These are phyloP conservation scores for Podospora pseudopauciseta DNA, from an alignment of 495 filamentous ascomycete species.

Conservation along the genomic window DNA sequence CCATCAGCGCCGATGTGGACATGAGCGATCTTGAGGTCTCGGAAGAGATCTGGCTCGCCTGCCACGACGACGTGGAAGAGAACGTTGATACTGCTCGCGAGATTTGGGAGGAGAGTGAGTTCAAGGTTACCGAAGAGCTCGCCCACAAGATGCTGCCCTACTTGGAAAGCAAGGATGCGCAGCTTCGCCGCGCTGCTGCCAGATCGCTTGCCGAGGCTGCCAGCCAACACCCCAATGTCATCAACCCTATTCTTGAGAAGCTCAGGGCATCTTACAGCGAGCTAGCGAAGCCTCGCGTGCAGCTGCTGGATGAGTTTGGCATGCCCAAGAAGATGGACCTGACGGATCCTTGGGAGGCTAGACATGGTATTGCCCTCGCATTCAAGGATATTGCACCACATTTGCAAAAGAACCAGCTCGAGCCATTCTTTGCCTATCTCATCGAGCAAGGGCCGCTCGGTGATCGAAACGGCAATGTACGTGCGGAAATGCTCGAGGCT, in stretches of 20 bases:
- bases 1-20: slow-evolving; percentile 85
- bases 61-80: slow-evolving; percentile 85
- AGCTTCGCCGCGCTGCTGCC: slow-evolving; percentile 79
- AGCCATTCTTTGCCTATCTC: slow-evolving; percentile 75
- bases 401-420: slow-evolving; percentile 65
- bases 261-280: slow-evolving; percentile 68
- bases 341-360: slow-evolving; percentile 81
- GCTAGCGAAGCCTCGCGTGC: slow-evolving; percentile 73
- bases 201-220: slow-evolving; percentile 74
- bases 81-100: slow-evolving; percentile 77
- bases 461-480: slow-evolving; percentile 70
- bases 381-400: slow-evolving; percentile 72
- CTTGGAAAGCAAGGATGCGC: slow-evolving; percentile 68
- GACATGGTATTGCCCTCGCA: slow-evolving; percentile 82
- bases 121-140: slow-evolving; percentile 61
- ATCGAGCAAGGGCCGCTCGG: slow-evolving; percentile 80
- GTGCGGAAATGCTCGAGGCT: slow-evolving; percentile 89
- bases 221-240: slow-evolving; percentile 46
- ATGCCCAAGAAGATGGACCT: slow-evolving; percentile 84
- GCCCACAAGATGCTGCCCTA: slow-evolving; percentile 70
- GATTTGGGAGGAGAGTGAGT: slow-evolving; percentile 92
- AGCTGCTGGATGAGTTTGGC: slow-evolving; percentile 83
- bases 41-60: slow-evolving; percentile 88
- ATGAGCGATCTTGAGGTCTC: slow-evolving; percentile 79
- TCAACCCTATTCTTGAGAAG: slow-evolving; percentile 52